Conservation (phyloP, 768 basidiomycete genomes). For the Boletales sp. region DNA sequence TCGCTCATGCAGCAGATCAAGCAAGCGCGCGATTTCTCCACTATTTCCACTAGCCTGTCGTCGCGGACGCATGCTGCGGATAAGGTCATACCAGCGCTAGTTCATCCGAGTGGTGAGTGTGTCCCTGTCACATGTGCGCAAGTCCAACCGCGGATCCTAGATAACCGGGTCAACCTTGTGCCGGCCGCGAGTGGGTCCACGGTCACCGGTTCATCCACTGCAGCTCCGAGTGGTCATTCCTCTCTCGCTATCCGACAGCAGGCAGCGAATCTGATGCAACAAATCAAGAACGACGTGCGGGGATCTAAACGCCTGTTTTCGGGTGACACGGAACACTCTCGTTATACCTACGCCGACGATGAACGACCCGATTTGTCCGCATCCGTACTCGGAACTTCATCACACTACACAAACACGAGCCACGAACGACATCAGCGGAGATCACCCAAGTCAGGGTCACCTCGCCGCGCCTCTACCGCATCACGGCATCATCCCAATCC, state of each 20-base stretch:
- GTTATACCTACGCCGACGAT: conserved; percentile 25
- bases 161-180: conserved; percentile 7
- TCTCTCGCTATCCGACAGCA: conserved; percentile 71
- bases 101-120: conserved; percentile 15
- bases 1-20: conserved; percentile 80
- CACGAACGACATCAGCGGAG: conserved; percentile 26
- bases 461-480: conserved; percentile 33
- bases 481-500: conserved; percentile 42
- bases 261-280: conserved; percentile 79
- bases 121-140: background rate
- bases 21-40: conserved; percentile 73
- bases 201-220: conserved; percentile 22
- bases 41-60: conserved; percentile 60
- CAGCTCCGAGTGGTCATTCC: conserved; percentile 43
- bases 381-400: conserved; percentile 14
- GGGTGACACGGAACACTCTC: conserved; percentile 56
- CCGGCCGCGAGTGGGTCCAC: conserved; percentile 19
- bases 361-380: conserved; percentile 10
- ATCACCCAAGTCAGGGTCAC: conserved; percentile 22
- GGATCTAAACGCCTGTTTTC: conserved; percentile 71
- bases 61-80: conserved; percentile 23
- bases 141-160: conserved; percentile 9
- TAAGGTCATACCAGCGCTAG: background rate
- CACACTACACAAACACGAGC: conserved; percentile 26
- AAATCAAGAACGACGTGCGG: conserved; percentile 73